Evolutionary conservation across 1,139 yeast genomes (phyloP), one percentile per base, ranked within the genome.

Genomic region (Debaryomycetaceae sp.): DNA sequence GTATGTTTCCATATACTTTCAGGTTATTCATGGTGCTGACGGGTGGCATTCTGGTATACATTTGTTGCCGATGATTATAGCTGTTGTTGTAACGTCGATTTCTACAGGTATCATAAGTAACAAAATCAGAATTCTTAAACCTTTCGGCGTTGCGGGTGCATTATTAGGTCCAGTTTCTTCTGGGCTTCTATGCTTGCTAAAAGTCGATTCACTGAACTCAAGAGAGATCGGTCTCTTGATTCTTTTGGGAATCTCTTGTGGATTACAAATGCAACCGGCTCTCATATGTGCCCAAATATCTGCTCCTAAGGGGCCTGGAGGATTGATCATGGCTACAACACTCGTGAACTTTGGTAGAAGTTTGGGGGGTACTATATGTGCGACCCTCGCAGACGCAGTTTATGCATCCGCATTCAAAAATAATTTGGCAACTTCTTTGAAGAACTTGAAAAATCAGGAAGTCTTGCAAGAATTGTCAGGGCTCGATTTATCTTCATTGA

Each of bases 21-120:
- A 72, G 53, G 64, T 66, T 40, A 59, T 72, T 24, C 59, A 55
- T 42, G 66, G 56, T 24, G 54, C 62, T 7, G 51, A 60, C 42
- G 68, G 77, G 5, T 58, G 69, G 61, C 57, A 58, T n/a, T 64
- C 76, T 1, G 78, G 78, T 39, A 51, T 71, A 36, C 63, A 66
- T 49, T 57, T 69, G 42, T 61, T 72, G 42, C 73, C 77, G 3
- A 46, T 61, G 14, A 63, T 72, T 44, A 60, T 72, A n/a, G 51
- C 72, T 0, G 65, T 67, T 37, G 69, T 68, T 4, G 20, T 69
- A 23, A 43, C 59, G 5, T 65, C 76, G 6, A 54, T 68, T 13
- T 5, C 45, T 14, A 49, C 62, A 5, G 76, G 76, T 17, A 49
- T 64, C 7, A 36, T 59, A 13, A 60, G 69, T 34, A 65, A 62